A percentile compares a stretch with the other conserved stretches of the same genome.
phyloP scores from a whole-genome alignment of 2,329 filamentous ascomycete species.

The Pseudocercospora macadamiae region DNA sequence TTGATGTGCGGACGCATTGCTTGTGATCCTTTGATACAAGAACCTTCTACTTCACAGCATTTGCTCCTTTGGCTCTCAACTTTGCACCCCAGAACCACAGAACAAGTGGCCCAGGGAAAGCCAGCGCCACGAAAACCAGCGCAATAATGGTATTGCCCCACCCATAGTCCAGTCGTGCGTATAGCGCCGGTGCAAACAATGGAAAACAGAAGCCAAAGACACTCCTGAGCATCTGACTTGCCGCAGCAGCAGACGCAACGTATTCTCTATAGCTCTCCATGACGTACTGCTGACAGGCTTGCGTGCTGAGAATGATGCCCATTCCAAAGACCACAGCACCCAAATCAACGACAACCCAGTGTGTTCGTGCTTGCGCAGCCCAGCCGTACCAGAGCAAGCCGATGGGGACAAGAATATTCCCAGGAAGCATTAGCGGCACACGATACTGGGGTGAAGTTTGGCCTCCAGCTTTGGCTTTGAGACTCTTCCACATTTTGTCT shows the following conservation, averaged over 20 bases:
- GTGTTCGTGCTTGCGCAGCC: slow-evolving; percentile 42
- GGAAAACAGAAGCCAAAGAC: slow-evolving; percentile 40
- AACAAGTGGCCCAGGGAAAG: slow-evolving; percentile 19
- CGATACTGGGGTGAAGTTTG: slow-evolving; percentile 25
- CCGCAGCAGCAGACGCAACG: slow-evolving; percentile 34
- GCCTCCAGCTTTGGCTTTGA: slow-evolving; percentile 16
- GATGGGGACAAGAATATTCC: slow-evolving; percentile 30
- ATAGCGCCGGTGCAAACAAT: slow-evolving; percentile 40
- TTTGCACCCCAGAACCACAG: slow-evolving; percentile 21
- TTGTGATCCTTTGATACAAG: too few species aligned
- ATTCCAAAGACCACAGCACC: slow-evolving; percentile 12
- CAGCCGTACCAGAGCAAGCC: slow-evolving; percentile 51
- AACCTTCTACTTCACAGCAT: too few species aligned
- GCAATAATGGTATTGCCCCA: slow-evolving; percentile 39
- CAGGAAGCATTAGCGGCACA: slow-evolving; percentile 28
- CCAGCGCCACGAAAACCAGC: slow-evolving; percentile 14
- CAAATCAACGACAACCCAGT: slow-evolving; percentile 41
- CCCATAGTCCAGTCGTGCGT: slow-evolving; percentile 37
- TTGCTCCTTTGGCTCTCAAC: slow-evolving; percentile 22
- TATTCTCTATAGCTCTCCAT: slow-evolving; percentile 49
- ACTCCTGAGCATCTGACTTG: slow-evolving; percentile 40
- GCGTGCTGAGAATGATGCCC: slow-evolving; percentile 13
- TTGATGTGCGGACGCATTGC: too few species aligned
- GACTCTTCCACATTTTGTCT: slow-evolving; percentile 13
- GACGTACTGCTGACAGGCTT: slow-evolving; percentile 39